Percentiles rank a stretch among this genome's conserved stretches.
phyloP scores from a whole-genome alignment of 495 filamentous ascomycete species.

The Xylaria curta region DNA sequence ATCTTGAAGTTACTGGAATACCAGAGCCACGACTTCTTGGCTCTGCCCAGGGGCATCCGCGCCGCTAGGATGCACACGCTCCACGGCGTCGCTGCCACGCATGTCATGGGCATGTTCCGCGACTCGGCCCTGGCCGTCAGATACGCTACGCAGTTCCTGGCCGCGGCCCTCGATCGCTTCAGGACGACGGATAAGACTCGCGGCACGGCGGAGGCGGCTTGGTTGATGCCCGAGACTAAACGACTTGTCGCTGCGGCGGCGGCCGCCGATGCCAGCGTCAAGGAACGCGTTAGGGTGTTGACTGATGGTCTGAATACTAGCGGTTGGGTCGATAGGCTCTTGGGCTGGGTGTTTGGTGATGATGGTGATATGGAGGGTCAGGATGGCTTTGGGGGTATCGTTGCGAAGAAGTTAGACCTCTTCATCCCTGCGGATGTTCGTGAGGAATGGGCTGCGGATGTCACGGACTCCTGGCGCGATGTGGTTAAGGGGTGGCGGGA shows the following conservation, averaged over 20 bases:
- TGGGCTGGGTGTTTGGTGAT: slow-evolving; percentile 30
- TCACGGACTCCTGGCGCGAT: slow-evolving; percentile 36
- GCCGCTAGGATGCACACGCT: slow-evolving; percentile 35
- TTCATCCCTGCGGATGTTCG: slow-evolving; percentile 24
- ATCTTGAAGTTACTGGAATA: slow-evolving; percentile 30
- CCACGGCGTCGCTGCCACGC: slow-evolving; percentile 33
- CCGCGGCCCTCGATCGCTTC: slow-evolving; percentile 43
- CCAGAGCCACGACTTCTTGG: slow-evolving; percentile 36
- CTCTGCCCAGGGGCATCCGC: slow-evolving; percentile 26
- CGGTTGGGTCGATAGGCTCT: slow-evolving; percentile 49
- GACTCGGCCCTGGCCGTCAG: slow-evolving; percentile 47
- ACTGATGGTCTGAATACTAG: slow-evolving; percentile 41
- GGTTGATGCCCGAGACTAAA: slow-evolving; percentile 45
- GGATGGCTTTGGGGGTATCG: slow-evolving; percentile 24
- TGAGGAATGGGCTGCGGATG: slow-evolving; percentile 31
- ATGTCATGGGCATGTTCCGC: slow-evolving; percentile 46
- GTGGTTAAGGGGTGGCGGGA: slow-evolving; percentile 33
- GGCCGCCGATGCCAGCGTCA: slow-evolving; percentile 40
- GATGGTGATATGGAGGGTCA: slow-evolving; percentile 19
- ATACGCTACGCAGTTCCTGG: slow-evolving; percentile 42
- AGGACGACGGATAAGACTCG: slow-evolving; percentile 48
- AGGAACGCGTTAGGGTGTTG: slow-evolving; percentile 40
- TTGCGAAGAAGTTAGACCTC: background rate
- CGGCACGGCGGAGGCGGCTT: slow-evolving; percentile 41
- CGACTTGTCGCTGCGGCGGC: slow-evolving; percentile 39